Base-by-base conservation (phyloP, 345 rosid species). In the Xanthoceras sorbifolium region DNA sequence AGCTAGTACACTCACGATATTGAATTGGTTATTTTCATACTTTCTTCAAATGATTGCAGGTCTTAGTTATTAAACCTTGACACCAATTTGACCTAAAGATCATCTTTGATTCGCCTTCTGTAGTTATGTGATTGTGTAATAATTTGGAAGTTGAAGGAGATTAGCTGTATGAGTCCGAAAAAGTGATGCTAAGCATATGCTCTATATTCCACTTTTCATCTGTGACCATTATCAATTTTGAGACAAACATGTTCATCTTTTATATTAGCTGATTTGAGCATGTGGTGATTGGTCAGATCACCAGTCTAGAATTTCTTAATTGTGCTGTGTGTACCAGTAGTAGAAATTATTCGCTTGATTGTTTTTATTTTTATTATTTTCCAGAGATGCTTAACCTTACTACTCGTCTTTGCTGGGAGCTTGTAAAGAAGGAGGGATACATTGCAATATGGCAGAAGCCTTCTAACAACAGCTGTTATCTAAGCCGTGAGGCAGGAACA, bases 381-480 rank as follows among this genome's bases (percentile, higher is more conserved):
- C 94, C 94, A 96, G 99, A 89, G 88, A 96, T 96, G 99, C 82
- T 96, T 67, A 85, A 91, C 79, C 93, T 96, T 76, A 93, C 97
- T 22, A 86, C 85, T 64, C 91, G 89, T 52, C 94, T 96, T 64
- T 96, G 99, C 87, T 96, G 99, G 99, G 84, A 83, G 76, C 95
- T 93, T 71, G 89, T 96, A 26, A 96, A 94, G 89, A 96, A 87
- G 87, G 99, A 90, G 82, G 98, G 99, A 68, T 94, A 93, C 77
- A 84, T 96, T 85, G 97, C 99, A 74, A 83, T 96, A 74, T 93
- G 99, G 99, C 86, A 84, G 85, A 93, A 96, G 80, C 97, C 99
- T 64, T 61, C 73, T 42, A 87, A 92, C 81, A 92, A 96, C 84
- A 87, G 82, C 77, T 93, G 97, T 85, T 96, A 93, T 81, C 80